phyloP scores from a whole-genome alignment of 2,329 filamentous ascomycete genomes.

The Penicillium sp. region DNA sequence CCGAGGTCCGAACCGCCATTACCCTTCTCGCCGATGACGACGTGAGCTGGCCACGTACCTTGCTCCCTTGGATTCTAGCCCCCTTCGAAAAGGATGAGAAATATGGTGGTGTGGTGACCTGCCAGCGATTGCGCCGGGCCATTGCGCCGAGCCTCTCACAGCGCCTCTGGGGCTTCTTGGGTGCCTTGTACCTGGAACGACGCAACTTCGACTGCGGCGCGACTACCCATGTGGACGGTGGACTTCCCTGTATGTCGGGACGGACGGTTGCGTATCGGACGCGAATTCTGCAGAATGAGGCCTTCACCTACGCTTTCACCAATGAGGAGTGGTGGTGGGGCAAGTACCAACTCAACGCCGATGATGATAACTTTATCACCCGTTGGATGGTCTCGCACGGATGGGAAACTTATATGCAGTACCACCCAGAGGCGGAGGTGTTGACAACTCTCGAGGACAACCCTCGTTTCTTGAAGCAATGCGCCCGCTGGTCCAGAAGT shows the following conservation, averaged over 20 bases:
- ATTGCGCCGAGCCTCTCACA: constrained; percentile 59
- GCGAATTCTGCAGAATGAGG: constrained; percentile 78
- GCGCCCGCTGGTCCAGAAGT: constrained; percentile 90
- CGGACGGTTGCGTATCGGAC: constrained; percentile 90
- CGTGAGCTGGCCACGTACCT: constrained; percentile 83
- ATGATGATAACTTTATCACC: constrained; percentile 98
- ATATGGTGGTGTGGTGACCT: constrained; percentile 90
- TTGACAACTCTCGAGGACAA: constrained; percentile 91
- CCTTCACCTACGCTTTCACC: constrained; percentile 85
- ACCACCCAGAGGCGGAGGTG: constrained; percentile 85
- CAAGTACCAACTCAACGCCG: constrained; percentile 85
- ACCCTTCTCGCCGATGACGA: constrained; percentile 95
- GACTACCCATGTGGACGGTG: constrained; percentile 90
- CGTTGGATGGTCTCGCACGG: constrained; percentile 89
- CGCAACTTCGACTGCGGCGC: constrained; percentile 97
- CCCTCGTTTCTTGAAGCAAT: constrained; percentile 86
- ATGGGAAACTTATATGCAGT: constrained; percentile 95
- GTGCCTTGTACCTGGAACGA: constrained; percentile 86
- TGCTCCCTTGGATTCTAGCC: constrained; percentile 87
- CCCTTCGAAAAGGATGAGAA: constrained; percentile 76
- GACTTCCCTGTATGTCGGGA: constrained; percentile 94
- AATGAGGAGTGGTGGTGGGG: constrained; percentile 80
- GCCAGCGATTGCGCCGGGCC: constrained; percentile 77
- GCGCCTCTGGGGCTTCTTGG: constrained; percentile 81
- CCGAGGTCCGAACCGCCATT: constrained; percentile 77